A percentile compares a stretch with the other conserved stretches of the same genome.
These are phyloP conservation scores for Rhodotorula taiwanensis DNA, from an alignment of 768 basidiomycete genomes.

Conservation along the genomic window DNA sequence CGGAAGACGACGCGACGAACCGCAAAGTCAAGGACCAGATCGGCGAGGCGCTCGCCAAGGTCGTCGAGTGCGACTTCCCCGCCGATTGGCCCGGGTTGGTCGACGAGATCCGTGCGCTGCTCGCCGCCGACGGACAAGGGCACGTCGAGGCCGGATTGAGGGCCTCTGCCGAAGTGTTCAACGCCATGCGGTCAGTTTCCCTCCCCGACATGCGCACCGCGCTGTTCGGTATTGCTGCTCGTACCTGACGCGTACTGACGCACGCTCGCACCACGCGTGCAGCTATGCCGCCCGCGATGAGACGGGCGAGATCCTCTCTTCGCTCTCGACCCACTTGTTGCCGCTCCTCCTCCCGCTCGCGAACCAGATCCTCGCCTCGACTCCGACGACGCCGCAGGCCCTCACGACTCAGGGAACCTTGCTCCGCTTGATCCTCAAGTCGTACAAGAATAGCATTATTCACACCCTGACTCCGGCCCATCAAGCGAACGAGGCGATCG, in stretches of 20 bases:
- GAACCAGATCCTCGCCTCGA: conserved; percentile 59
- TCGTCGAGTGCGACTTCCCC: conserved; percentile 72
- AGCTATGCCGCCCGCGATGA: conserved; percentile 35
- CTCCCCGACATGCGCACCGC: no score
- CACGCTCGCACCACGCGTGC: conserved; percentile 4
- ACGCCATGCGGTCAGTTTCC: conserved; percentile 74
- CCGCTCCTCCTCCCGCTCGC: conserved; percentile 71
- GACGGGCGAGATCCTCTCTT: conserved; percentile 21
- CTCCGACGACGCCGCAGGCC: conserved; percentile 49
- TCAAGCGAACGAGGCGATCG: conserved; percentile 61
- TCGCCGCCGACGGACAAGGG: conserved; percentile 58
- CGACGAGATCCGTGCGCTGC: conserved; percentile 59
- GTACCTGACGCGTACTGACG: no score
- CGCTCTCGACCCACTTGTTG: conserved; percentile 60
- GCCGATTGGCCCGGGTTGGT: conserved; percentile 64
- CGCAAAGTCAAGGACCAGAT: conserved; percentile 66
- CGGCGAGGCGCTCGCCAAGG: conserved; percentile 62
- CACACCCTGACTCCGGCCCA: conserved; percentile 66
- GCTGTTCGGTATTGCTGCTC: no score
- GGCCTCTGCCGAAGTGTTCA: conserved; percentile 66
- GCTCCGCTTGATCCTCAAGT: conserved; percentile 77
- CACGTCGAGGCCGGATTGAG: conserved; percentile 77
- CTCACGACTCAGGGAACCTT: conserved; percentile 53
- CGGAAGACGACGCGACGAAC: conserved; percentile 55
- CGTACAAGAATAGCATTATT: conserved; percentile 76